Evolutionary conservation across 441 rosid species (phyloP).

Genomic region (Croton setiger): DNA sequence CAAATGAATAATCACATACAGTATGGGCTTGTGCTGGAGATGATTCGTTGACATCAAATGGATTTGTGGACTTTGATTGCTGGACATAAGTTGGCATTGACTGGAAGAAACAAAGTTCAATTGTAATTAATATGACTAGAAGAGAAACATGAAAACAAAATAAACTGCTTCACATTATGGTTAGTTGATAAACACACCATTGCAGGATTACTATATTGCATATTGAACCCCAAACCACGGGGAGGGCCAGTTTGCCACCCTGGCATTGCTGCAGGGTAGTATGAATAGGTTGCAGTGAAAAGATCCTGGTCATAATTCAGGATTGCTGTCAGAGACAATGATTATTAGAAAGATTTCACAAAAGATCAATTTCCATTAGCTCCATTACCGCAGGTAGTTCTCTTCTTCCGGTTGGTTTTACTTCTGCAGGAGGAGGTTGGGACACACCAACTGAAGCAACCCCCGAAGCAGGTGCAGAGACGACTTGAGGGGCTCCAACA

Average conservation of each 20-base stretch:
- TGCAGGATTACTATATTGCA: constrained; percentile 55
- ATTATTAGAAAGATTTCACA: not conserved
- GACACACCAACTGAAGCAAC: constrained; percentile 29
- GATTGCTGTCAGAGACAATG: not conserved
- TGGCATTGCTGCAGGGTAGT: constrained; percentile 47
- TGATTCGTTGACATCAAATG: constrained; percentile 69
- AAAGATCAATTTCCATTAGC: constrained; percentile 1
- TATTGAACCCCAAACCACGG: constrained; percentile 51
- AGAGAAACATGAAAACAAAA: constrained; percentile 15
- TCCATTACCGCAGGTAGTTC: constrained; percentile 72
- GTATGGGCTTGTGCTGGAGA: constrained; percentile 44
- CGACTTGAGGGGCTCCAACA: constrained; percentile 37
- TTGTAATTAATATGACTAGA: constrained; percentile 10
- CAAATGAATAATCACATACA: constrained; percentile 40
- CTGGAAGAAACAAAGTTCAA: constrained; percentile 35
- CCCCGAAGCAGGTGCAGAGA: constrained; percentile 29
- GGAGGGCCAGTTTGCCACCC: constrained; percentile 77
- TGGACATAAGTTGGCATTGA: constrained; percentile 53
- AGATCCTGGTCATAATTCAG: constrained; percentile 58
- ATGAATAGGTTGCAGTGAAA: constrained; percentile 55
- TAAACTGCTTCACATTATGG: not conserved
- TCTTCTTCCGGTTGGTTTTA: constrained; percentile 53
- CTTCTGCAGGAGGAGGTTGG: constrained; percentile 40
- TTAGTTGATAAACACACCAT: constrained; percentile 38
- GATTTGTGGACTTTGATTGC: constrained; percentile 62